Evolutionary conservation across 2,329 filamentous ascomycete species (phyloP).

Genomic region (Macrophomina pseudophaseolina): DNA sequence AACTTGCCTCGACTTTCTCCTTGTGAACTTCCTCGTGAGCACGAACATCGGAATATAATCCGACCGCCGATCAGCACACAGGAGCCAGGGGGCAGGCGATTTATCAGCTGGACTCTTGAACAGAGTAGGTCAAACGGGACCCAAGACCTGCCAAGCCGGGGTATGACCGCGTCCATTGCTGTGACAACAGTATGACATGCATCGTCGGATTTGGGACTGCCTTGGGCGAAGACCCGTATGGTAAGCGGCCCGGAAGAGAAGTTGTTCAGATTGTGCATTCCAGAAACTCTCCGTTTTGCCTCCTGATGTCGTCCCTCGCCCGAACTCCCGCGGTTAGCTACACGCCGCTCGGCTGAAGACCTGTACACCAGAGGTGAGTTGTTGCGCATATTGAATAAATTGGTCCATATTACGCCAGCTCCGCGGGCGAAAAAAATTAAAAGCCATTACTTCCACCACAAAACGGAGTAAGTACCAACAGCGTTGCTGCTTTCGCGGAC

Average conservation of each 20-base stretch:
- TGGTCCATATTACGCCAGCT: too few relatives aligned
- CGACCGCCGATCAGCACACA: not conserved
- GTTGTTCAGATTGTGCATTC: not conserved
- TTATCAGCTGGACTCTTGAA: not conserved
- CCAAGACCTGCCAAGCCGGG: not conserved
- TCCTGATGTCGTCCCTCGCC: not conserved
- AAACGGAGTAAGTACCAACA: slow-evolving; percentile 19
- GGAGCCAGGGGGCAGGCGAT: not conserved
- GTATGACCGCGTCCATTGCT: not conserved
- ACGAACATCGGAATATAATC: not conserved
- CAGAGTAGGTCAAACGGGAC: not conserved
- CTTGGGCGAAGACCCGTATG: not conserved
- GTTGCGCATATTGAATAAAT: not conserved
- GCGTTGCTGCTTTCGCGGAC: slow-evolving; percentile 28
- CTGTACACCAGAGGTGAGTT: not conserved
- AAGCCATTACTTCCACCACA: slow-evolving; percentile 21
- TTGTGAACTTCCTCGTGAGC: too few relatives aligned
- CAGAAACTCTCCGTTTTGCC: not conserved
- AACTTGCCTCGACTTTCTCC: not conserved
- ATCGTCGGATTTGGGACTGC: not conserved
- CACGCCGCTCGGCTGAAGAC: not conserved
- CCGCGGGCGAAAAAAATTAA: not conserved
- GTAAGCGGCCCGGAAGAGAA: not conserved
- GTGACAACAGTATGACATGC: not conserved
- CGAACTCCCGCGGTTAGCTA: not conserved